phyloP scores from a whole-genome alignment of 1,284 basidiomycete species.

The Ustilago trichophora region DNA sequence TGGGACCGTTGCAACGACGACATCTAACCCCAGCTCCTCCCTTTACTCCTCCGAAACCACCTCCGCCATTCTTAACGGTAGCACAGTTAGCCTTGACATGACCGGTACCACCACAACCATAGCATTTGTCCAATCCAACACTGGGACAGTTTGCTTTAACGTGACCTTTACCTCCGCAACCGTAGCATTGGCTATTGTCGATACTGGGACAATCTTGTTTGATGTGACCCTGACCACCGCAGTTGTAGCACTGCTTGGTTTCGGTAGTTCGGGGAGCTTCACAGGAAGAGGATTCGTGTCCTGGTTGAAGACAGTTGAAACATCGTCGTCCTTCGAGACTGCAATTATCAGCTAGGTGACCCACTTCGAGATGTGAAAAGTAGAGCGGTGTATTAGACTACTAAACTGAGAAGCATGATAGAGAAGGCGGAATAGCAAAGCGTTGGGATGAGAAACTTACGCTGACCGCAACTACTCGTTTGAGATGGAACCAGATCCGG shows the following conservation, averaged over 20 bases:
- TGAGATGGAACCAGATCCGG: too few relatives aligned
- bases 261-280: constrained; percentile 37
- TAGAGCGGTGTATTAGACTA: too few relatives aligned
- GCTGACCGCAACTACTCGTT: constrained; percentile 40
- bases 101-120: constrained; percentile 17
- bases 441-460: constrained; percentile 20
- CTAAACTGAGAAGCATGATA: too few relatives aligned
- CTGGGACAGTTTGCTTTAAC: constrained; percentile 18
- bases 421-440: too few relatives aligned
- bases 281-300: constrained; percentile 46
- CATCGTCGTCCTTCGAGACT: constrained; percentile 42
- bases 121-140: constrained; percentile 7
- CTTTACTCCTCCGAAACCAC: not conserved
- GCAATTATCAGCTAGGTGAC: constrained; percentile 53
- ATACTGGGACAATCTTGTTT: constrained; percentile 36
- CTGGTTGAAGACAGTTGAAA: constrained; percentile 49
- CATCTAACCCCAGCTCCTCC: constrained; percentile 14
- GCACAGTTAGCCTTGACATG: constrained; percentile 10
- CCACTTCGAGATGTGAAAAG: constrained; percentile 34
- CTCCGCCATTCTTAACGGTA: not conserved
- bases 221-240: constrained; percentile 44
- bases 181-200: constrained; percentile 15
- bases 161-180: constrained; percentile 25
- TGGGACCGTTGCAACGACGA: constrained; percentile 28
- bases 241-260: constrained; percentile 52